Evolutionary conservation across 2,329 filamentous ascomycete genomes (phyloP).

Genomic region (Penicillium decumbens): DNA sequence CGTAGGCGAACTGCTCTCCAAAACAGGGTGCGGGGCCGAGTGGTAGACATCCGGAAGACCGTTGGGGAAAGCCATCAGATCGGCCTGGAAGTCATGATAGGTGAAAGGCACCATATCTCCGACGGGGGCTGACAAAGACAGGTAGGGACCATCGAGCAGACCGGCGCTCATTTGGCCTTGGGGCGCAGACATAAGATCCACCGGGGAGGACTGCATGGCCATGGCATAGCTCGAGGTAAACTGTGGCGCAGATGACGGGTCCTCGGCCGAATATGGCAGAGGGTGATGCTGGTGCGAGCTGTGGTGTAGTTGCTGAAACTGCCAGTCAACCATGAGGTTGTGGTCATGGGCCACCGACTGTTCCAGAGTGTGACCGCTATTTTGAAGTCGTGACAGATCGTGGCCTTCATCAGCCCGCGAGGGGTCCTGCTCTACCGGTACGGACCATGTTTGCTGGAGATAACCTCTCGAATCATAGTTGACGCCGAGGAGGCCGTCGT

Average conservation of each 20-base stretch:
- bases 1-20: conserved; percentile 62
- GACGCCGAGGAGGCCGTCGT: conserved; percentile 45
- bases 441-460: conserved; percentile 42
- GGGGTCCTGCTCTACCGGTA: conserved; percentile 40
- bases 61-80: conserved; percentile 56
- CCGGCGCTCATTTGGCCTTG: conserved; percentile 60
- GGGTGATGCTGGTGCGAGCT: conserved; percentile 33
- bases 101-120: conserved; percentile 61
- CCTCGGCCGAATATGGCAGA: conserved; percentile 45
- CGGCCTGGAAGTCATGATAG: conserved; percentile 74
- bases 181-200: conserved; percentile 50
- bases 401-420: conserved; percentile 37
- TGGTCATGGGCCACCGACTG: conserved; percentile 43
- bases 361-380: conserved; percentile 42
- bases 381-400: conserved; percentile 43
- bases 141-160: conserved; percentile 61
- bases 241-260: conserved; percentile 52
- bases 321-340: conserved; percentile 45
- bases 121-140: conserved; percentile 51
- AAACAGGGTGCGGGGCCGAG: conserved; percentile 37
- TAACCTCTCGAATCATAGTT: conserved; percentile 48
- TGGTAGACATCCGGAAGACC: conserved; percentile 47
- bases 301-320: conserved; percentile 41
- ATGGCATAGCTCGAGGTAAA: conserved; percentile 55
- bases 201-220: conserved; percentile 44